A percentile compares a stretch with the other conserved stretches of the same genome.
These are phyloP conservation scores for Trichoderma sp. DNA, from an alignment of 2,329 filamentous ascomycete species.

Conservation along the genomic window DNA sequence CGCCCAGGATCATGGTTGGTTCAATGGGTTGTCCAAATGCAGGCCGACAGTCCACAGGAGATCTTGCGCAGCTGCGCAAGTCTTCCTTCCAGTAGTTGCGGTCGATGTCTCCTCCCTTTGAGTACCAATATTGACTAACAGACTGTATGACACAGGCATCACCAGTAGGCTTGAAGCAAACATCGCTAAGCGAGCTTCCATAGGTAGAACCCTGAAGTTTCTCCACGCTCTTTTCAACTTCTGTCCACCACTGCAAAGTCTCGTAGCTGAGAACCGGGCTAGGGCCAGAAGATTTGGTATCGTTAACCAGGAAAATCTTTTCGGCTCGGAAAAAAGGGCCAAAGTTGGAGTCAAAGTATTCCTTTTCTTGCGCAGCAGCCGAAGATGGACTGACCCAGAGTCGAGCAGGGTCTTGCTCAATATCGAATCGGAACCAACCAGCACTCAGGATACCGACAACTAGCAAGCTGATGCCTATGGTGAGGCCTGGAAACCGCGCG, in stretches of 20 bases:
- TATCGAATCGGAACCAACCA: constrained; percentile 83
- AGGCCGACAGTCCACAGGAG: constrained; percentile 81
- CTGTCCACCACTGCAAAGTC: constrained; percentile 90
- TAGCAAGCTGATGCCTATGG: constrained; percentile 72
- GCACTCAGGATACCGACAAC: constrained; percentile 76
- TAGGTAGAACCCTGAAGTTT: constrained; percentile 67
- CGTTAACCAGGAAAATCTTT: constrained; percentile 91
- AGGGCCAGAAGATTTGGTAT: constrained; percentile 60
- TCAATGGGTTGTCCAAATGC: constrained; percentile 86
- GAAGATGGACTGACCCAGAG: constrained; percentile 97
- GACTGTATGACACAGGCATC: constrained; percentile 91
- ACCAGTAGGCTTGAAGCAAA: constrained; percentile 92
- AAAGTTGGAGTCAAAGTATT: constrained; percentile 89
- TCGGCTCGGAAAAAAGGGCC: constrained; percentile 94
- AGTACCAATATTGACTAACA: constrained; percentile 82
- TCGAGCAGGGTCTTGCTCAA: constrained; percentile 85
- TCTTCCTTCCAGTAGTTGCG: constrained; percentile 65
- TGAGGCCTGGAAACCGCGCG: constrained; percentile 79
- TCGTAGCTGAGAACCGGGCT: constrained; percentile 85
- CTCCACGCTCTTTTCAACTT: constrained; percentile 74
- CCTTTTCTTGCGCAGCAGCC: constrained; percentile 85
- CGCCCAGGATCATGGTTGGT: constrained; percentile 81
- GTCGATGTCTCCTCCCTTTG: constrained; percentile 43
- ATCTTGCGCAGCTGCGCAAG: constrained; percentile 69
- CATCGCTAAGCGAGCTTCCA: constrained; percentile 70